Evolutionary conservation across 768 basidiomycete genomes (phyloP).

Genomic region (Collybia sordida): DNA sequence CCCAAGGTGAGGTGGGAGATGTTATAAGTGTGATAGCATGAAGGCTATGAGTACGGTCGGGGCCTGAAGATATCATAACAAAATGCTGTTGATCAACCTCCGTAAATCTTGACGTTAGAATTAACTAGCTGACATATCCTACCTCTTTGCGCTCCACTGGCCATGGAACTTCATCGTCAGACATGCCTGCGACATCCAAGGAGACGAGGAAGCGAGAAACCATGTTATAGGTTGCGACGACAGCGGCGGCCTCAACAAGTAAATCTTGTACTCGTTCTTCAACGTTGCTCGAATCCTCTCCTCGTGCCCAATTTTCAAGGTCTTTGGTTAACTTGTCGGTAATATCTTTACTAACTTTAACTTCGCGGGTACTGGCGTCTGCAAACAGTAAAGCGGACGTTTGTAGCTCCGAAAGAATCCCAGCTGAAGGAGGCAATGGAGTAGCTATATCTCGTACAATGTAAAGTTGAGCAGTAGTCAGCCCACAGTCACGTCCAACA

Average conservation of each 20-base stretch:
- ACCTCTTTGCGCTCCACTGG: slow-evolving; percentile 47
- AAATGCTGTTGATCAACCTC: slow-evolving; percentile 29
- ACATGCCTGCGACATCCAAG: slow-evolving; percentile 57
- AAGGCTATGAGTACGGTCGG: slow-evolving; percentile 30
- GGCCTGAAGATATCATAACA: slow-evolving; percentile 33
- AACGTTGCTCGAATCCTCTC: slow-evolving; percentile 19
- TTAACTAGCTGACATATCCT: neutral
- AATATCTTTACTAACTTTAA: slow-evolving; percentile 41
- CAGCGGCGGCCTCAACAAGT: slow-evolving; percentile 54
- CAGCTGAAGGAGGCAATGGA: slow-evolving; percentile 36
- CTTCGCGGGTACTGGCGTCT: slow-evolving; percentile 53
- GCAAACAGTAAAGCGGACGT: slow-evolving; percentile 55
- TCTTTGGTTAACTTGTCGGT: slow-evolving; percentile 39
- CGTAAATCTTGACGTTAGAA: neutral
- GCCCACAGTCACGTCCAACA: slow-evolving; percentile 47
- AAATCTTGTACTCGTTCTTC: slow-evolving; percentile 37
- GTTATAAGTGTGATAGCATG: slow-evolving; percentile 41
- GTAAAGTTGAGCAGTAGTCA: slow-evolving; percentile 54
- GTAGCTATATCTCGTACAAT: slow-evolving; percentile 49
- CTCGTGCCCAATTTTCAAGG: slow-evolving; percentile 24
- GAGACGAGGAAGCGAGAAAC: slow-evolving; percentile 66
- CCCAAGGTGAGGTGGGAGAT: slow-evolving; percentile 43
- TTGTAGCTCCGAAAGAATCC: slow-evolving; percentile 46
- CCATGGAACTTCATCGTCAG: slow-evolving; percentile 47
- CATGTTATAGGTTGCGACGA: slow-evolving; percentile 64